Evolutionary conservation across 2,329 filamentous ascomycete genomes (phyloP).

Genomic region (Hypoxylon sp.): DNA sequence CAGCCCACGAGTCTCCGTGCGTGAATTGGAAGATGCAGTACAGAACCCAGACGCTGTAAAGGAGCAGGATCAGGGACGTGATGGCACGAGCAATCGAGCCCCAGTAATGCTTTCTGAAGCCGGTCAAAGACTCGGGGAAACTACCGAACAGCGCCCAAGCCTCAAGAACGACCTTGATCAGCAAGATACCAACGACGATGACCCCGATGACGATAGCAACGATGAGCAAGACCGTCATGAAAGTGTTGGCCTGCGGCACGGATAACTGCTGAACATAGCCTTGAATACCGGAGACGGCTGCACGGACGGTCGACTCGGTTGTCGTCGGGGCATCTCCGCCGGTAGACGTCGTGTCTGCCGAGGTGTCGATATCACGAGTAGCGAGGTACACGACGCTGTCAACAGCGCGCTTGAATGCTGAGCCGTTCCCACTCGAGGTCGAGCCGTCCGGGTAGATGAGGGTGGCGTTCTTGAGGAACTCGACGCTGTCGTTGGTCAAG

Average conservation of each 20-base stretch:
- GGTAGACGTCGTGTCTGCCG: conserved; percentile 51
- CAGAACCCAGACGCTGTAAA: conserved; percentile 94
- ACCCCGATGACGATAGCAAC: conserved; percentile 86
- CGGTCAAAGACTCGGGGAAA: conserved; percentile 79
- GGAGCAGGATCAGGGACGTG: conserved; percentile 85
- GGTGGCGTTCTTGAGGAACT: conserved; percentile 77
- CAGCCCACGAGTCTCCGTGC: conserved; percentile 91
- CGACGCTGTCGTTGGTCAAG: conserved; percentile 78
- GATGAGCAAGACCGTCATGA: conserved; percentile 92
- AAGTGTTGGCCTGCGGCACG: conserved; percentile 88
- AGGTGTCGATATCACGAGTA: conserved; percentile 60
- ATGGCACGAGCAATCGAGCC: conserved; percentile 87
- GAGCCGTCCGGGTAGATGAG: conserved; percentile 73
- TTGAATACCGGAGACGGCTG: conserved; percentile 76
- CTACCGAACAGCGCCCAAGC: conserved; percentile 88
- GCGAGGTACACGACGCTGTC: conserved; percentile 58
- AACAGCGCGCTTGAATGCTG: conserved; percentile 63
- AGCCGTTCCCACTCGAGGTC: conserved; percentile 51
- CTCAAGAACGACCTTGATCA: conserved; percentile 92
- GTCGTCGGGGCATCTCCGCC: conserved; percentile 32
- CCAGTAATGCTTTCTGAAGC: conserved; percentile 97
- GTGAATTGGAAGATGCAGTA: conserved; percentile 98
- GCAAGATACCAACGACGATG: conserved; percentile 84
- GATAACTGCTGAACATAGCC: conserved; percentile 83
- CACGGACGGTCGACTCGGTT: conserved; percentile 49